Base-by-base conservation (phyloP, 1,284 basidiomycete species). In the Fomitopsis palustris region DNA sequence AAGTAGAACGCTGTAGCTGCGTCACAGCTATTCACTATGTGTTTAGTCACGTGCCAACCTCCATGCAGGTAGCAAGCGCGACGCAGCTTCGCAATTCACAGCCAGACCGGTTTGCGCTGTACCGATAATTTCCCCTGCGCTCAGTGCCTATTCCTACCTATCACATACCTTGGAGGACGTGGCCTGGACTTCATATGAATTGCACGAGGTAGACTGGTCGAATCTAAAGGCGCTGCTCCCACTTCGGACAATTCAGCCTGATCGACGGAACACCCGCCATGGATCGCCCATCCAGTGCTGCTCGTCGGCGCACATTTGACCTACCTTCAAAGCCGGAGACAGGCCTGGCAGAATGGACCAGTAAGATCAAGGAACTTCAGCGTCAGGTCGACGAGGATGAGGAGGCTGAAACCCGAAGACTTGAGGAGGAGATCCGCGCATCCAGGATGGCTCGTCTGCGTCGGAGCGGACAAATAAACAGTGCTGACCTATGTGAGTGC, bases 371-470 rank as follows among this genome's bases (percentile, higher is more conserved):
- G 71, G 87, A 84, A 14, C 74, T 92, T 69, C 89, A 91, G 70
- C 81, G 83, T 57, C 88, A 91, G 67, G 87, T 91, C 33, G 90
- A 92, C 64, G 85, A 85, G 19, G 87, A 90, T 63, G 89, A 90
- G 62, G 89, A 90, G 69, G 81, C 78, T 6, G 90, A 92, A 66
- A 84, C 90, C 65, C 81, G 78, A 55, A 78, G 83, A 60, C 78
- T 92, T 1, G 89, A 92, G 71, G 83, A 90, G 63, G 90, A 92
- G 72, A 92, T 92, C 62, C 79, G 80, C 53, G 81, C 86, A 29
- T 88, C 89, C 29, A 75, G 90, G 56, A 72, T 86, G 42, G 89
- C 89, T 25, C 78, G 90, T 60, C 78, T 80, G 62, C 80, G 87
- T 55, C 77, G 89, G 63, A 86, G 82, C 62, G 75, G 74, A 62